Evolutionary conservation across 805 yeast species (phyloP).

Genomic region (Pichia paraexigua): DNA sequence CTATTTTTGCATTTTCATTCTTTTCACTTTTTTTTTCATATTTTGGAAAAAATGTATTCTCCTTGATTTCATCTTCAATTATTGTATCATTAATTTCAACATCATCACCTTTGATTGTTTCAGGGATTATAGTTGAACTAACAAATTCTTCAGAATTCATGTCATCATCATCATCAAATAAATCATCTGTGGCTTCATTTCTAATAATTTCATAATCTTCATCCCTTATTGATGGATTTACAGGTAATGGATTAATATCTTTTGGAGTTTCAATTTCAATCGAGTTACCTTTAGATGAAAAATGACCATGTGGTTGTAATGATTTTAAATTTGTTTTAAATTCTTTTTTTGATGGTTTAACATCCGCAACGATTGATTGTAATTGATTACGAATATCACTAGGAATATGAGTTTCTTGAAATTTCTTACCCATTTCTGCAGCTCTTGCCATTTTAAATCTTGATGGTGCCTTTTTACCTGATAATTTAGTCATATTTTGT

Average conservation of each 20-base stretch:
- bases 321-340: constrained; percentile 11
- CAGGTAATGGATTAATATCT: constrained; percentile 16
- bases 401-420: constrained; percentile 9
- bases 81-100: not conserved
- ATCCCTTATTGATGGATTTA: constrained; percentile 11
- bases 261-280: constrained; percentile 11
- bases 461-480: constrained; percentile 11
- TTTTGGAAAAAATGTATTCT: constrained; percentile 7
- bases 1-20: not conserved
- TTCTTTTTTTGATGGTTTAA: not conserved
- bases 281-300: not conserved
- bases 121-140: not conserved
- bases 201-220: constrained; percentile 20
- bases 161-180: constrained; percentile 17
- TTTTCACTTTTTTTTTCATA: not conserved
- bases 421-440: constrained; percentile 12
- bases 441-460: constrained; percentile 10
- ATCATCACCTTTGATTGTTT: not conserved
- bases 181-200: constrained; percentile 12
- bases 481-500: constrained; percentile 1
- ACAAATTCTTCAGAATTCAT: constrained; percentile 5
- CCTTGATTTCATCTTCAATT: not conserved
- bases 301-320: not conserved
- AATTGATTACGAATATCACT: constrained; percentile 8
- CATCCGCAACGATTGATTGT: not conserved